Percentiles rank a stretch among this genome's conserved stretches.
These are phyloP conservation scores for Taxillus chinensis DNA, from an alignment of 164 flowering plant genomes.

Conservation along the genomic window DNA sequence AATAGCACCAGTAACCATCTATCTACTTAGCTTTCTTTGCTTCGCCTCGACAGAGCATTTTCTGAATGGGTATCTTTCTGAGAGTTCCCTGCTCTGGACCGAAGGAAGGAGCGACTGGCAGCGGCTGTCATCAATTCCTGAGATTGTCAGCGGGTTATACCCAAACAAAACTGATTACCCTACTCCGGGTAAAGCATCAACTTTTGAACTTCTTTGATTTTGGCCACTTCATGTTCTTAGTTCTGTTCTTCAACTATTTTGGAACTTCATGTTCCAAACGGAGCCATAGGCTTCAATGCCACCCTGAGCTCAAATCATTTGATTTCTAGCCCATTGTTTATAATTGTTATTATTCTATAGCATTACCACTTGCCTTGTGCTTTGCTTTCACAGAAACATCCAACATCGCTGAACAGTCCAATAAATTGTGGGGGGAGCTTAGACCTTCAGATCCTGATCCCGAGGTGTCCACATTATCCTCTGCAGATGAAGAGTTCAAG, in stretches of 20 bases:
- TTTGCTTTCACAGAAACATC: constrained; percentile 24
- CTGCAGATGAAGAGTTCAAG: constrained; percentile 52
- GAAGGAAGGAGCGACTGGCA: constrained; percentile 86
- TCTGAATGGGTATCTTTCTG: constrained; percentile 53
- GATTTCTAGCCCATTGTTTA: no score
- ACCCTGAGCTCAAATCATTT: no score
- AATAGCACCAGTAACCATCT: constrained; percentile 30
- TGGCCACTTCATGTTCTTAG: no score
- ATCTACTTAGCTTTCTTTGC: constrained; percentile 46
- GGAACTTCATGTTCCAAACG: no score
- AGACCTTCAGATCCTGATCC: not conserved
- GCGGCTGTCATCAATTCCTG: constrained; percentile 69
- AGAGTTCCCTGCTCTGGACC: constrained; percentile 67
- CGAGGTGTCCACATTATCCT: not conserved
- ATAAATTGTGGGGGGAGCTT: not conserved
- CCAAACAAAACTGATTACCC: constrained; percentile 14
- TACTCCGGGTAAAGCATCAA: constrained; percentile 19
- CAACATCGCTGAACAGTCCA: constrained; percentile 5
- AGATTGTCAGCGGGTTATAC: constrained; percentile 22
- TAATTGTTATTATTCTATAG: no score
- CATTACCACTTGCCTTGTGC: no score
- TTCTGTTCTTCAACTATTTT: no score
- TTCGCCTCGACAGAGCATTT: constrained; percentile 74
- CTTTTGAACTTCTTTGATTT: not conserved
- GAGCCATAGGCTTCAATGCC: no score